These are phyloP conservation scores for Irpex sp. DNA, from an alignment of 1,284 basidiomycete genomes.

Conservation along the genomic window DNA sequence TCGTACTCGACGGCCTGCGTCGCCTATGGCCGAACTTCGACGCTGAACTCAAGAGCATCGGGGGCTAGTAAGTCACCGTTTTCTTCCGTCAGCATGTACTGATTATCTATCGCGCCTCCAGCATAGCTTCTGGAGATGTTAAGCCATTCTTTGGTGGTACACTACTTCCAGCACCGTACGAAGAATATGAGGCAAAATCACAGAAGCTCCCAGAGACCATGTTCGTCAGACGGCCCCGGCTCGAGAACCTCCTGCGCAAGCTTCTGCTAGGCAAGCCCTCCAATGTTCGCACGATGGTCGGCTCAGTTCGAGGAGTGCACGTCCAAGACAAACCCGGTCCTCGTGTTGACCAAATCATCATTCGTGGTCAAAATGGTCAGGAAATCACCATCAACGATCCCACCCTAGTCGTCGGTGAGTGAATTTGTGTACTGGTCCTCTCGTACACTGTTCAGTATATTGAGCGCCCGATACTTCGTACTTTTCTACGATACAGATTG, in stretches of 20 bases:
- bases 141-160: slow-evolving; percentile 15
- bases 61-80: slow-evolving; percentile 9
- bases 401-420: slow-evolving; percentile 11
- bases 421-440: background rate
- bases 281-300: slow-evolving; percentile 11
- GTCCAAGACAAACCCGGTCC: background rate
- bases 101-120: background rate
- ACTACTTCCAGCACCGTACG: slow-evolving; percentile 11
- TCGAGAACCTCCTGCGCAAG: slow-evolving; percentile 13
- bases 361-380: slow-evolving; percentile 5
- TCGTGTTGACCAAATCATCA: slow-evolving; percentile 3
- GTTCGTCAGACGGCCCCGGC: slow-evolving; percentile 10
- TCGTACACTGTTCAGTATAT: background rate
- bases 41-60: slow-evolving; percentile 4
- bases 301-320: slow-evolving; percentile 7
- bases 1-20: slow-evolving; percentile 12
- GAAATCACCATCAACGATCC: slow-evolving; percentile 14
- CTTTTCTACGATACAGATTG: slow-evolving; percentile 4
- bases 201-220: slow-evolving; percentile 11
- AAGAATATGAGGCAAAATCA: slow-evolving; percentile 8
- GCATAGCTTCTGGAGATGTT: slow-evolving; percentile 13
- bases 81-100: background rate
- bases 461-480: background rate
- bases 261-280: slow-evolving; percentile 6
- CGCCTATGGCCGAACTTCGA: slow-evolving; percentile 13